Evolutionary conservation across 2,329 filamentous ascomycete genomes (phyloP), one percentile per base, ranked within the genome.

Genomic region (Scedosporium aurantiacum): DNA sequence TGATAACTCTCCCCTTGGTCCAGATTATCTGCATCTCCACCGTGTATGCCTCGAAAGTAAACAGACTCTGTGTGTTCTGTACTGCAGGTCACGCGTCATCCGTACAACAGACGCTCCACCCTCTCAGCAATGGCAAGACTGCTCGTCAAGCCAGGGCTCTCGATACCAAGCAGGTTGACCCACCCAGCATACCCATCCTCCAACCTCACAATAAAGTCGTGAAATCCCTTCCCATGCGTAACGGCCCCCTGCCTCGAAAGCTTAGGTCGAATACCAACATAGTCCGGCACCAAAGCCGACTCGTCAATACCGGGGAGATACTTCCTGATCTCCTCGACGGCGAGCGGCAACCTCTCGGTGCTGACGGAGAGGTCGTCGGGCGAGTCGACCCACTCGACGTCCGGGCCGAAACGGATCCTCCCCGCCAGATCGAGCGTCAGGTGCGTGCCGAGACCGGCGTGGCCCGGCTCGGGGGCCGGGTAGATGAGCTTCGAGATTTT

Each of bases 181-280:
- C 93, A 97, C 1, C 90, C 92, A 1, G 82, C 75, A 68, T 83
- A 91, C 0, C 89, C 91, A 1, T 90, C 82, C 73, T 96, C 92
- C 67, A 82, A 83, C 63, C 80, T 74, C 55, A 99, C 87, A 16
- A 90, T 79, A 70, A 99, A 97, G 72, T 99, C 94, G 64, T 88
- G 80, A 69, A 96, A 96, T 0, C 82, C 86, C 64, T 82, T 82
- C 21, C 82, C 82, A n/a, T 75, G 76, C 27, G 79, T 84, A 14
- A 87, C 85, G 0, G 85, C 84, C 8, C 82, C 78, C 41, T 77
- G 78, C 8, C 72, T 71, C 1, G 77, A 82, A 64, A 97, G 72
- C 78, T 99, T 99, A 0, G 94, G 93, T 65, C 94, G 77, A 37
- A 99, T 93, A 0, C 94, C 94, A 16, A 90, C 90, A 70, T 97